Evolutionary conservation across 768 basidiomycete genomes (phyloP).

Genomic region (Exidia glandulosa): DNA sequence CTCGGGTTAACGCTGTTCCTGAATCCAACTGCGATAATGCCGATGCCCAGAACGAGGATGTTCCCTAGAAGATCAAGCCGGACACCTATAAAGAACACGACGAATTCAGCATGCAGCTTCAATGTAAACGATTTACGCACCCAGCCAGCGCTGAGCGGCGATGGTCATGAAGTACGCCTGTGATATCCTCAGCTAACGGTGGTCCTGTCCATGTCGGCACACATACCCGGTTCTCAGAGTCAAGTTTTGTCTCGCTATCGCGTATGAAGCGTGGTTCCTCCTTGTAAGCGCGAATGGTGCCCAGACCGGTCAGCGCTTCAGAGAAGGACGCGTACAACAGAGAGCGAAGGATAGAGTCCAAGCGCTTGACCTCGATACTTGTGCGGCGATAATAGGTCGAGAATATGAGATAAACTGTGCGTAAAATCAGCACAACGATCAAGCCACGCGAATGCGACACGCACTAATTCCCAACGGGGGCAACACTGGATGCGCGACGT

Average conservation of each 20-base stretch:
- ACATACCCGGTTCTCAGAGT: conserved; percentile 52
- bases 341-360: conserved; percentile 54
- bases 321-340: conserved; percentile 45
- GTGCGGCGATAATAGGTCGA: conserved; percentile 20
- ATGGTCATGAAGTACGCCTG: conserved; percentile 38
- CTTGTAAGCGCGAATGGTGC: conserved; percentile 51
- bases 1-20: conserved; percentile 43
- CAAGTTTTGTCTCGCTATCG: conserved; percentile 42
- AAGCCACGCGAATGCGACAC: background rate
- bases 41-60: conserved; percentile 60
- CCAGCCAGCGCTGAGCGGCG: conserved; percentile 27
- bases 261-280: conserved; percentile 37
- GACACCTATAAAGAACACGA: conserved; percentile 27
- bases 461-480: background rate
- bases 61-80: conserved; percentile 60
- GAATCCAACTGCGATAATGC: conserved; percentile 55
- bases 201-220: conserved; percentile 53
- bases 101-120: conserved; percentile 6
- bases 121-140: background rate
- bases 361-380: conserved; percentile 53
- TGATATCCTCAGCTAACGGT: conserved; percentile 23
- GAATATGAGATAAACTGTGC: background rate
- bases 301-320: conserved; percentile 54
- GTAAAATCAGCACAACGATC: background rate
- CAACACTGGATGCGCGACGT: background rate